Evolutionary conservation across 2,329 filamentous ascomycete species (phyloP).

Genomic region (Harringtonia aguacate): DNA sequence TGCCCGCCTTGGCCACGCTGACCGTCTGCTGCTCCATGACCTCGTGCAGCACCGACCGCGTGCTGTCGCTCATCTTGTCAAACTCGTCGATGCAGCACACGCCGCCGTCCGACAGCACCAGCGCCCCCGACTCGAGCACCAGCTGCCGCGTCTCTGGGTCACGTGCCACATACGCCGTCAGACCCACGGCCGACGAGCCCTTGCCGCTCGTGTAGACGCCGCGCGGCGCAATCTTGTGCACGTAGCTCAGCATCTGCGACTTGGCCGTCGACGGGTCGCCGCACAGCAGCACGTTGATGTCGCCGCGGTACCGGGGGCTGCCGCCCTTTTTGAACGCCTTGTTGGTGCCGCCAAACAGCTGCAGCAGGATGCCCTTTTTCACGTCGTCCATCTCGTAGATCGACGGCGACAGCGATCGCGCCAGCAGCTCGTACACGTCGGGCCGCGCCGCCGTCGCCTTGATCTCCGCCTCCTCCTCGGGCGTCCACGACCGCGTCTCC

Average conservation of each 20-base stretch:
- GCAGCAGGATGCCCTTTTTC: constrained; percentile 94
- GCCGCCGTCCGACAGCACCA: constrained; percentile 70
- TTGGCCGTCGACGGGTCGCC: constrained; percentile 96
- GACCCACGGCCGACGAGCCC: constrained; percentile 69
- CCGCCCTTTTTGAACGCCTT: constrained; percentile 96
- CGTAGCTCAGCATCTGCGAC: constrained; percentile 86
- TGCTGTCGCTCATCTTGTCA: constrained; percentile 75
- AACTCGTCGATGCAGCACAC: constrained; percentile 82
- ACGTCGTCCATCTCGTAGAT: constrained; percentile 98
- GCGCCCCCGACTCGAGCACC: constrained; percentile 67
- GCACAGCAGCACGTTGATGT: constrained; percentile 94
- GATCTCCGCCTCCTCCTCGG: constrained; percentile 86
- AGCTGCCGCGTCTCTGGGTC: constrained; percentile 73
- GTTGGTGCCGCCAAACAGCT: constrained; percentile 95
- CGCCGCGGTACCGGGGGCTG: constrained; percentile 88
- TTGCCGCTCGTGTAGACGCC: constrained; percentile 74
- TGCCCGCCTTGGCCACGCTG: constrained; percentile 80
- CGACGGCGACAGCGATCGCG: constrained; percentile 84
- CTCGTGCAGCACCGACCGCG: constrained; percentile 73
- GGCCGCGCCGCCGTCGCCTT: constrained; percentile 64
- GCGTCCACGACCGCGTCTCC: constrained; percentile 70
- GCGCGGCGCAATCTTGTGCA: constrained; percentile 94
- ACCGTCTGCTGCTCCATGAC: constrained; percentile 86
- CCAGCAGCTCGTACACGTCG: constrained; percentile 87
- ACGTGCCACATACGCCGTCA: constrained; percentile 71